Evolutionary conservation across 306 rosid species (phyloP).

Genomic region (Oemleria cerasiformis): DNA sequence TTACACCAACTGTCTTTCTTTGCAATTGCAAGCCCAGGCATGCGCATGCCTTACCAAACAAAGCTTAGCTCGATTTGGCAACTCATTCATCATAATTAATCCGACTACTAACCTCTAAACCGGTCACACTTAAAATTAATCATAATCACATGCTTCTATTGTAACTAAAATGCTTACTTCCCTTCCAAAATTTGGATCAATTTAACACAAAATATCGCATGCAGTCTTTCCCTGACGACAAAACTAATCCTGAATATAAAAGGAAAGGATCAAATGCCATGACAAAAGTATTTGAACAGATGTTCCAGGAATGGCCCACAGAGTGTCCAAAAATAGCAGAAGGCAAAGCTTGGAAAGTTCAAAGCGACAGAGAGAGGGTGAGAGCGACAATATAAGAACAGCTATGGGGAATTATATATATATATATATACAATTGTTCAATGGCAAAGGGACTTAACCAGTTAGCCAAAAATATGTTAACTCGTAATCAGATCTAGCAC

Average conservation of each 20-base stretch:
- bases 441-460: not conserved
- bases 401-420: too few relatives aligned
- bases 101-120: not conserved
- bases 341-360: not conserved
- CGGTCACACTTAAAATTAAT: too few relatives aligned
- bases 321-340: not conserved
- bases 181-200: too few relatives aligned
- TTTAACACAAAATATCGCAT: too few relatives aligned
- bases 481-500: not conserved
- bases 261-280: not conserved
- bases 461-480: not conserved
- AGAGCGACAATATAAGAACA: not conserved
- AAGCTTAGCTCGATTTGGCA: not conserved
- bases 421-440: not conserved
- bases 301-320: not conserved
- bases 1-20: not conserved
- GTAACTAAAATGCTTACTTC: too few relatives aligned
- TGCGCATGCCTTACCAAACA: not conserved
- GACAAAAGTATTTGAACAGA: not conserved
- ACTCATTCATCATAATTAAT: not conserved
- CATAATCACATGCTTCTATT: too few relatives aligned
- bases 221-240: too few relatives aligned
- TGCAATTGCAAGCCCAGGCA: not conserved
- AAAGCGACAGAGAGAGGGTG: not conserved
- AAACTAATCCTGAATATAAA: too few relatives aligned